phyloP scores from a whole-genome alignment of 129 eudicot species.

The Erigeron canadensis region DNA sequence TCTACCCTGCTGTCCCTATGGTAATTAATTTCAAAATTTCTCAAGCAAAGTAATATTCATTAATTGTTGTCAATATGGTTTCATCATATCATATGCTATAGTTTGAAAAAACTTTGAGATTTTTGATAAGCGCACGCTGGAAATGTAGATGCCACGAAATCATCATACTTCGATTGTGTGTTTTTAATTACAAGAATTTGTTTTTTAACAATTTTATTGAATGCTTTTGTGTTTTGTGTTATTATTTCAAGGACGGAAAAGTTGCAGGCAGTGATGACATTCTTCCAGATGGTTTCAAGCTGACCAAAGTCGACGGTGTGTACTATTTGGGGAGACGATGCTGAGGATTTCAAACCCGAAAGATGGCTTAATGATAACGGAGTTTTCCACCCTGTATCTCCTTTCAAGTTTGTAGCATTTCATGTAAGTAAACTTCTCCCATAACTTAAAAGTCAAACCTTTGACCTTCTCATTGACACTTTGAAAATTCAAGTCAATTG shows the following conservation, averaged over 20 bases:
- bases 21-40: constrained; percentile 7
- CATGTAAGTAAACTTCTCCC: constrained; percentile 38
- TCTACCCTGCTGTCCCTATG: constrained; percentile 31
- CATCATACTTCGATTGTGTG: neutral
- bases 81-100: too few relatives aligned
- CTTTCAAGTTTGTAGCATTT: constrained; percentile 60
- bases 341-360: constrained; percentile 65
- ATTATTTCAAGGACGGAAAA: constrained; percentile 64
- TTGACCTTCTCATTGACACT: neutral
- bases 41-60: too few relatives aligned
- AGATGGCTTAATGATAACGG: constrained; percentile 65
- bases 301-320: constrained; percentile 77
- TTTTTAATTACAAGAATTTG: too few relatives aligned
- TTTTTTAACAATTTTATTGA: too few relatives aligned
- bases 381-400: constrained; percentile 24
- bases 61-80: neutral
- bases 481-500: neutral
- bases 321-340: constrained; percentile 85
- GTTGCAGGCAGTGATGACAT: constrained; percentile 63
- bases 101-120: too few relatives aligned
- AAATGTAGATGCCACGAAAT: neutral
- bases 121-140: neutral
- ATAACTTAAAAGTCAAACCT: constrained; percentile 5
- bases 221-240: neutral
- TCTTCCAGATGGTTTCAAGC: constrained; percentile 75